Conservation (phyloP, 176 grass and related monocot genomes). For the Eremochloa ophiuroides region DNA sequence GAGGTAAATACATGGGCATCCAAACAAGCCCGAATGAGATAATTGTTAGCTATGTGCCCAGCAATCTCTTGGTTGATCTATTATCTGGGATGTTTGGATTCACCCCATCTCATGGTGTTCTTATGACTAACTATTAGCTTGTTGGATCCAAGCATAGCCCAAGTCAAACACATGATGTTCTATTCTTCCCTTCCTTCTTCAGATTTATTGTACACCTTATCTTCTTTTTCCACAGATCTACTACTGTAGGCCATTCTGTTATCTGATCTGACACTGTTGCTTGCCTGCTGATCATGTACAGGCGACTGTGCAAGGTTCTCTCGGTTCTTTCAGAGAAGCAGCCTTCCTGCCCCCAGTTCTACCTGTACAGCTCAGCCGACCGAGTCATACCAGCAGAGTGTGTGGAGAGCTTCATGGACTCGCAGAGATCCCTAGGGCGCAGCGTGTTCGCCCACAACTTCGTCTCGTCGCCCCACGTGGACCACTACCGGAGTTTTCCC, state of each 20-base stretch:
- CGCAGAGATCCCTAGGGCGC: conserved; percentile 59
- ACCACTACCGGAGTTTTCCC: conserved; percentile 92
- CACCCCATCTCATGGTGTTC: not conserved
- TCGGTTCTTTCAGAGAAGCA: conserved; percentile 63
- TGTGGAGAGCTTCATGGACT: conserved; percentile 66
- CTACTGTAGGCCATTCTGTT: not conserved
- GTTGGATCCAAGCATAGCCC: too few species aligned
- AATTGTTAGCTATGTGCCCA: not conserved
- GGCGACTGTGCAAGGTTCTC: conserved; percentile 62
- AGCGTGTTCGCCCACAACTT: conserved; percentile 69
- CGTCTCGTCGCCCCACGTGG: conserved; percentile 78
- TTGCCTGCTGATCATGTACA: conserved; percentile 27
- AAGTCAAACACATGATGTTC: not conserved
- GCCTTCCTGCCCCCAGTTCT: conserved; percentile 83
- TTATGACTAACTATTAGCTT: too few species aligned
- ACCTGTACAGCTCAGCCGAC: conserved; percentile 88
- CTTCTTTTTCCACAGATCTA: not conserved
- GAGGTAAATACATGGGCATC: too few species aligned
- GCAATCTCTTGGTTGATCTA: not conserved
- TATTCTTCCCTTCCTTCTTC: too few species aligned
- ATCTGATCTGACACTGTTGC: not conserved
- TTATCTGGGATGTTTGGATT: not conserved
- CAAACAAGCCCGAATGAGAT: too few species aligned
- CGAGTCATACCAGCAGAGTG: conserved; percentile 59
- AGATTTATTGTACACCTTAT: not conserved